phyloP scores from a whole-genome alignment of 345 rosid genomes.

The Rhizophora apiculata region DNA sequence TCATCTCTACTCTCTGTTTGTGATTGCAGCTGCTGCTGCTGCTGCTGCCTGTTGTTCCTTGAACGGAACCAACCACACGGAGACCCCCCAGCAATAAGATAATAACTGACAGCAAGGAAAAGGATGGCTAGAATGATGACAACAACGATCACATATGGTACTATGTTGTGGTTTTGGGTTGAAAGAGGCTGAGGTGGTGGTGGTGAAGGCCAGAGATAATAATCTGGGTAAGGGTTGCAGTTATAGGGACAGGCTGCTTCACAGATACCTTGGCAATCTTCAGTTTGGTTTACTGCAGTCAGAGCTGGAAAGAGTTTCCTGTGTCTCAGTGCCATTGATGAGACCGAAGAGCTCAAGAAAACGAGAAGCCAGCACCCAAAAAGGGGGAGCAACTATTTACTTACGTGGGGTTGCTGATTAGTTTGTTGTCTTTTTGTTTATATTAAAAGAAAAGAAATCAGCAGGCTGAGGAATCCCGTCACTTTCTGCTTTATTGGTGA shows the following conservation, averaged over 20 bases:
- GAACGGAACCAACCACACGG: constrained; percentile 27
- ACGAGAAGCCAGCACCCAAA: background rate
- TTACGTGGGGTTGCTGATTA: constrained; percentile 3
- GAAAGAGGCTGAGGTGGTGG: constrained; percentile 16
- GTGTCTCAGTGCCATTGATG: constrained; percentile 39
- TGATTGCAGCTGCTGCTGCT: constrained; percentile 2
- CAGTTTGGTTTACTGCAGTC: constrained; percentile 37
- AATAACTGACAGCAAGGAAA: constrained; percentile 40
- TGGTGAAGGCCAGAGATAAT: constrained; percentile 35
- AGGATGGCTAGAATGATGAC: constrained; percentile 34
- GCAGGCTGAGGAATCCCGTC: constrained; percentile 15
- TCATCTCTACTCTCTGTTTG: constrained; percentile 23
- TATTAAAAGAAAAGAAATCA: constrained; percentile 30
- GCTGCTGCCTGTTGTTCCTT: constrained; percentile 16
- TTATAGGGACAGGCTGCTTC: constrained; percentile 50
- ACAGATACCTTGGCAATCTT: constrained; percentile 43
- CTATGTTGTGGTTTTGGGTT: constrained; percentile 19
- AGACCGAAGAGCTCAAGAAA: constrained; percentile 12
- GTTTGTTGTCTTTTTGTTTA: constrained; percentile 12
- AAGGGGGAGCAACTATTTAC: background rate
- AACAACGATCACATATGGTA: constrained; percentile 36
- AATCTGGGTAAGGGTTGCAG: constrained; percentile 42
- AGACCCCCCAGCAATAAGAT: constrained; percentile 38
- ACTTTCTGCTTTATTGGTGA: constrained; percentile 22
- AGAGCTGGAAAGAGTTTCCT: constrained; percentile 47